These are phyloP conservation scores for Urochloa ruziziensis DNA, from an alignment of 176 grass and related monocot species.

Conservation along the genomic window DNA sequence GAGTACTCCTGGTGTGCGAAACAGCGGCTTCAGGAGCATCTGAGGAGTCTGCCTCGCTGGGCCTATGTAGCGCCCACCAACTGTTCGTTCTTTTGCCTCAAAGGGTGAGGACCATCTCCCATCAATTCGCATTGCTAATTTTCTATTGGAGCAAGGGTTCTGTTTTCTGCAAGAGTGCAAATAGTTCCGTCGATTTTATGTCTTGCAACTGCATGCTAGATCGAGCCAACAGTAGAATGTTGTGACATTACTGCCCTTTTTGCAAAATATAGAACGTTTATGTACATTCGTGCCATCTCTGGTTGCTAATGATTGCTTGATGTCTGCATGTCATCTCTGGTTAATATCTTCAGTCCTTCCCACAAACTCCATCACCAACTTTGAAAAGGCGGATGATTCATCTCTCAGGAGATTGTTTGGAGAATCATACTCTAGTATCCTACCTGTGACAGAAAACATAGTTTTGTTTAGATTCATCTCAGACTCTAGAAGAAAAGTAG, in stretches of 20 bases:
- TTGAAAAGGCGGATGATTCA: conserved; percentile 73
- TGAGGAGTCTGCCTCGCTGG: not conserved
- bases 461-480: not conserved
- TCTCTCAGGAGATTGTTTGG: conserved; percentile 62
- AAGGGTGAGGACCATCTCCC: not conserved
- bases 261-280: no score
- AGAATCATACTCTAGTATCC: conserved; percentile 78
- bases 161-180: no score
- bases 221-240: no score
- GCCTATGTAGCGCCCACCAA: not conserved
- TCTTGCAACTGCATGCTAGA: no score
- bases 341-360: conserved; percentile 54
- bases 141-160: not conserved
- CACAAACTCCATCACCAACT: conserved; percentile 69
- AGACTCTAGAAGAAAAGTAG: not conserved
- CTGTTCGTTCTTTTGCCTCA: conserved; percentile 34
- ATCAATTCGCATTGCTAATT: not conserved
- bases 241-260: no score
- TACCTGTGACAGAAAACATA: conserved; percentile 51
- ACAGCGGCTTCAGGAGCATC: not conserved
- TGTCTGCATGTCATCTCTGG: conserved; percentile 19
- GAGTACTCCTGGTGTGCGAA: not conserved
- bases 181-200: no score
- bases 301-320: conserved; percentile 9
- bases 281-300: no score